Base-by-base conservation (phyloP, 306 rosid genomes). In the Malus sieversii region DNA sequence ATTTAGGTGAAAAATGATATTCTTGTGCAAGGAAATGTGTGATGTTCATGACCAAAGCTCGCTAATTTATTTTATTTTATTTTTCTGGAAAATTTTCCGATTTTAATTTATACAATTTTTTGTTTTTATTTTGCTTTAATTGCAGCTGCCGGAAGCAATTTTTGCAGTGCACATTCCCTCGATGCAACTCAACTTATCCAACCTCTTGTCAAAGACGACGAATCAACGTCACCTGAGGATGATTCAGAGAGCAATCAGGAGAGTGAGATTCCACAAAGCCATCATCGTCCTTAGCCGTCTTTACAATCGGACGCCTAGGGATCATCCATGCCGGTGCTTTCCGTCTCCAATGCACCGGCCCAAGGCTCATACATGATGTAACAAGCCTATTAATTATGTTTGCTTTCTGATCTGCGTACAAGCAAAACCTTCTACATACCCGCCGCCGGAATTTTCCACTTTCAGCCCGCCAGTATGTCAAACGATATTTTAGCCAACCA, bases 141-240 rank as follows among this genome's bases (percentile, higher is more conserved):
- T 8, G 72, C 86, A 94, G 98, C 40, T 92, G 98, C 75, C 97
- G 89, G 81, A 95, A 89, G 86, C 98, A 95, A 71, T 95, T 95
- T 78, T 95, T 97, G 25, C 93, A 90, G 38, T 95, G 92, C 79
- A 90, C 98, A 7, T 95, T 97, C 71, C 98, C 98, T 76, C 93
- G 97, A 19, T 95, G 98, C 85, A 95, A 92, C 85, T 27, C 90
- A 85, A 77, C 75, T 77, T 95, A 92, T 77, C 33, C 33, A 30
- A 29, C 30, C 3, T 29, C 5, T 30, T 0, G 5, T 25, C 25
- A 25, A 25, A 25, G 25, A 25, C 25, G 85, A 84, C 30, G 53
- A 20, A 20, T 51, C 60, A 22, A 40, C 25, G 32, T 27, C 29
- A 27, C 29, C 25, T 25, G 25, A 25, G 25, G 25, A 25, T 25